These are phyloP conservation scores for Aristolochia fimbriata DNA, from an alignment of 164 flowering plant genomes.

Conservation along the genomic window DNA sequence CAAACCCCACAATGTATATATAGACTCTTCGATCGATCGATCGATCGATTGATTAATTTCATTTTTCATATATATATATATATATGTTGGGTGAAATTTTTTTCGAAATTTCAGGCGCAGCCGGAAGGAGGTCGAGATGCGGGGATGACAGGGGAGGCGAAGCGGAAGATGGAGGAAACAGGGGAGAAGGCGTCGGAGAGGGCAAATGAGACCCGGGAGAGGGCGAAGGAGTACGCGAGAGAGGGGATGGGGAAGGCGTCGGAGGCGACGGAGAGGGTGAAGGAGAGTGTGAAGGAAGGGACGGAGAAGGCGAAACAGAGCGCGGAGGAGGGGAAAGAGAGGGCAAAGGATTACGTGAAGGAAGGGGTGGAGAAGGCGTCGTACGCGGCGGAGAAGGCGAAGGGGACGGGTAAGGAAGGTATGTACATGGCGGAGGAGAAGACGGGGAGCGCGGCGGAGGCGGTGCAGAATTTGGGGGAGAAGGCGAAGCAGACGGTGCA, in stretches of 20 bases:
- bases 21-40: too few relatives aligned
- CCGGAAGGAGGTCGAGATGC: background rate
- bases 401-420: conserved; percentile 11
- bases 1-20: background rate
- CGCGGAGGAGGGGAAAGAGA: conserved; percentile 1
- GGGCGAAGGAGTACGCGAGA: background rate
- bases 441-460: conserved; percentile 1
- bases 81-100: too few relatives aligned
- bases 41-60: background rate
- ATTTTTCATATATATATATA: too few relatives aligned
- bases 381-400: conserved; percentile 2
- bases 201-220: background rate
- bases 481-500: conserved; percentile 38
- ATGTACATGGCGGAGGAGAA: conserved; percentile 3
- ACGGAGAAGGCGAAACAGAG: background rate
- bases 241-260: background rate
- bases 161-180: background rate
- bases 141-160: too few relatives aligned
- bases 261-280: conserved; percentile 1
- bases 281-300: background rate
- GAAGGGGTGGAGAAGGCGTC: conserved; percentile 1
- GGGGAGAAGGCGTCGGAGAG: conserved; percentile 3
- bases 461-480: conserved; percentile 20
- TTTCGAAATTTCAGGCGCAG: too few relatives aligned
- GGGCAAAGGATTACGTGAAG: conserved; percentile 3